Percentiles rank a stretch among this genome's conserved stretches.
Evolutionary conservation across 192 early-diverging fungal species (phyloP).

Genomic region (Neocallimastix lanati): DNA sequence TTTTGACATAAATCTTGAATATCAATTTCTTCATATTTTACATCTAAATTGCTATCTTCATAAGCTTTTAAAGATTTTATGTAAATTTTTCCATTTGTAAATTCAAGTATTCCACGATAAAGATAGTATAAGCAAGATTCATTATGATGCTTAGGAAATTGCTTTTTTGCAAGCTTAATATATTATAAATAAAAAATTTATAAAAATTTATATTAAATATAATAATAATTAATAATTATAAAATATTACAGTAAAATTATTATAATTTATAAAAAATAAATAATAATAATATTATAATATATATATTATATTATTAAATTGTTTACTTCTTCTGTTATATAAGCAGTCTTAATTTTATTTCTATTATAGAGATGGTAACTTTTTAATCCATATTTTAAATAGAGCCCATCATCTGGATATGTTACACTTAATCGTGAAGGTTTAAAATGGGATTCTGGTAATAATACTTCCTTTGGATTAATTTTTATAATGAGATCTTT

Average conservation of each 20-base stretch:
- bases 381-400: neutral
- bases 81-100: neutral
- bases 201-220: neutral
- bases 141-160: neutral
- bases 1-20: neutral
- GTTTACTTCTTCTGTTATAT: neutral
- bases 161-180: neutral
- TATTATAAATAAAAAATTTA: too few relatives aligned
- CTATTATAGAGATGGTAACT: neutral
- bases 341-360: neutral
- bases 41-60: neutral
- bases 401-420: neutral
- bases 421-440: neutral
- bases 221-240: neutral
- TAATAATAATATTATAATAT: too few relatives aligned
- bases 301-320: neutral
- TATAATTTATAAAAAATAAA: too few relatives aligned
- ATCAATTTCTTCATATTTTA: neutral
- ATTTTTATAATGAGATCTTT: neutral
- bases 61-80: neutral
- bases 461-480: neutral
- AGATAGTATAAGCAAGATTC: neutral
- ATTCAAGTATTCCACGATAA: neutral
- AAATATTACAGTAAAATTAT: too few relatives aligned
- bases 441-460: neutral